phyloP scores from a whole-genome alignment of 139 green algal genomes.

The Closterium sp. region DNA sequence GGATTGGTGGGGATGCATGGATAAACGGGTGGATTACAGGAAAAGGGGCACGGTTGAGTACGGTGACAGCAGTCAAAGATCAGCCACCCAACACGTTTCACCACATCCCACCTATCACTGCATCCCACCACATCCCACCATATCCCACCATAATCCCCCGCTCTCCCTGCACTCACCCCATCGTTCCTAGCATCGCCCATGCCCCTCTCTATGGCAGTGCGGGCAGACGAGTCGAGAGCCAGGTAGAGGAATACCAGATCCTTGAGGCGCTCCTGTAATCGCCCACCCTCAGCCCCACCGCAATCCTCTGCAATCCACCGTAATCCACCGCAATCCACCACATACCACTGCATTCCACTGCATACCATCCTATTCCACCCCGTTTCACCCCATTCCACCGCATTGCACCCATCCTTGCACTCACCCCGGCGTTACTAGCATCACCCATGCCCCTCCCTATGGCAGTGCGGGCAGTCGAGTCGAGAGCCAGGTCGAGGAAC shows the following conservation, averaged over 20 bases:
- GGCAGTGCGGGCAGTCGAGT: conserved; percentile 75
- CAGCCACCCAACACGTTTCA: too few species aligned
- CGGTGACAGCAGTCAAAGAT: too few species aligned
- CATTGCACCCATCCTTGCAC: neutral
- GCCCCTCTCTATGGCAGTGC: conserved; percentile 72
- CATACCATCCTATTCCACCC: too few species aligned
- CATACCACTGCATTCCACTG: too few species aligned
- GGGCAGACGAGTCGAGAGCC: conserved; percentile 83
- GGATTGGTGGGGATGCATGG: too few species aligned
- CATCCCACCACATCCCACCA: too few species aligned
- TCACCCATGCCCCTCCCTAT: conserved; percentile 67
- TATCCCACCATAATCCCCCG: too few species aligned
- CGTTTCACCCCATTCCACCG: neutral
- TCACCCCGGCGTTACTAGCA: neutral
- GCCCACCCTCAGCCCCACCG: neutral
- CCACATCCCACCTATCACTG: too few species aligned
- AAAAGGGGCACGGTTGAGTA: too few species aligned
- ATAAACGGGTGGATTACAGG: too few species aligned
- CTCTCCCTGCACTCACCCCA: neutral
- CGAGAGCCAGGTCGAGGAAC: conserved; percentile 95
- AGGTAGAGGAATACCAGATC: conserved; percentile 97
- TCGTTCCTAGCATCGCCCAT: conserved; percentile 20
- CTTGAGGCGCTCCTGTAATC: conserved; percentile 24
- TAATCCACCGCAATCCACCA: neutral
- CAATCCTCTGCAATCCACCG: too few species aligned